Evolutionary conservation across 78 protist species (phyloP).

Genomic region (Dictyostelium brefeldianum): DNA sequence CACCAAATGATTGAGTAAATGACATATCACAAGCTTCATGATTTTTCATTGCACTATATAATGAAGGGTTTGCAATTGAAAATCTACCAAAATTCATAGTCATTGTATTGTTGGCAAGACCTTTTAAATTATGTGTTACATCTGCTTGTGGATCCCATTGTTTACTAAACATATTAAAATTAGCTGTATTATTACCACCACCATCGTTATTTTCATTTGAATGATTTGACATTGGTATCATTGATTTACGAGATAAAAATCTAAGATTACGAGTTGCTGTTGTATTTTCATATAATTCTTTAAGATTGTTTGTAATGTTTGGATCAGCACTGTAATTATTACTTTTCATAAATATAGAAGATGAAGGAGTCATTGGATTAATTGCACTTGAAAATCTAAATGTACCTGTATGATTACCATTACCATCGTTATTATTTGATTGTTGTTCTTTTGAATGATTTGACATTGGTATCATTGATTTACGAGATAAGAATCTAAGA

Average conservation of each 20-base stretch:
- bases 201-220: background rate
- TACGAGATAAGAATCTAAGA: background rate
- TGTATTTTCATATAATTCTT: constrained; percentile 15
- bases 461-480: constrained; percentile 14
- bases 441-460: background rate
- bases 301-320: constrained; percentile 43
- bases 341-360: background rate
- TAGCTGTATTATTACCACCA: background rate
- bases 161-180: background rate
- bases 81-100: constrained; percentile 24
- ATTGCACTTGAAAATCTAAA: background rate
- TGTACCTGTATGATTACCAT: constrained; percentile 6
- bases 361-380: constrained; percentile 5
- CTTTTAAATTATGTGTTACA: constrained; percentile 7
- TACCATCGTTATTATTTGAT: background rate
- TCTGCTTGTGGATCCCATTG: background rate
- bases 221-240: background rate
- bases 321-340: background rate
- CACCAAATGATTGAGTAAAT: constrained; percentile 14
- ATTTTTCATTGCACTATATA: background rate
- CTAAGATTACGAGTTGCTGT: constrained; percentile 16
- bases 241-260: background rate
- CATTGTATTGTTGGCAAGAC: background rate
- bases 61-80: constrained; percentile 5
- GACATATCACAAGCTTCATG: constrained; percentile 1